phyloP scores from a whole-genome alignment of 306 rosid genomes.

The Morella rubra region DNA sequence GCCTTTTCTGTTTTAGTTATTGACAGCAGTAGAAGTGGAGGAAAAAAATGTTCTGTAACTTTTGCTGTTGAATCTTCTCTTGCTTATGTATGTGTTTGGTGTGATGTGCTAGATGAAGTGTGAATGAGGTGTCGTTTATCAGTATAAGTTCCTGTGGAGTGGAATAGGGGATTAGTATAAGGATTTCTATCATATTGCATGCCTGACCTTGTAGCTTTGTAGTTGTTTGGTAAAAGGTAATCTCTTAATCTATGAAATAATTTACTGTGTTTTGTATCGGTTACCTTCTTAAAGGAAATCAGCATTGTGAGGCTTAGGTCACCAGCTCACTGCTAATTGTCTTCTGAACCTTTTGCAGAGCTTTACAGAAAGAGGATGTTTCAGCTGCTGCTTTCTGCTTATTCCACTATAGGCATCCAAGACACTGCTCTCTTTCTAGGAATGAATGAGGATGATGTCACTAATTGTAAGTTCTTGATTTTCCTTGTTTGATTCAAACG shows the following conservation, averaged over 20 bases:
- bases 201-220: constrained; percentile 6
- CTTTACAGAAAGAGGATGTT: constrained; percentile 82
- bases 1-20: not conserved
- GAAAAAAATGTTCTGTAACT: not conserved
- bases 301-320: not conserved
- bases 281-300: not conserved
- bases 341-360: constrained; percentile 50
- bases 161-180: not conserved
- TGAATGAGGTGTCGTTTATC: not conserved
- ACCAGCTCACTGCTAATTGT: not conserved
- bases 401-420: constrained; percentile 79
- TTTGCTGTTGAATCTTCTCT: too few relatives aligned
- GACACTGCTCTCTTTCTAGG: constrained; percentile 80
- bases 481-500: not conserved
- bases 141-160: not conserved
- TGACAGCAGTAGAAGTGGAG: not conserved
- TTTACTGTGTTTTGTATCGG: not conserved
- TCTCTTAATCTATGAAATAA: not conserved
- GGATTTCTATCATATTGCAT: not conserved
- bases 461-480: constrained; percentile 57
- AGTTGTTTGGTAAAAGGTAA: not conserved
- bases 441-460: constrained; percentile 70
- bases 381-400: constrained; percentile 82
- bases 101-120: not conserved
- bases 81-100: not conserved